Evolutionary conservation across 1,284 basidiomycete genomes (phyloP).

Genomic region (Apiotrichum brassicae): DNA sequence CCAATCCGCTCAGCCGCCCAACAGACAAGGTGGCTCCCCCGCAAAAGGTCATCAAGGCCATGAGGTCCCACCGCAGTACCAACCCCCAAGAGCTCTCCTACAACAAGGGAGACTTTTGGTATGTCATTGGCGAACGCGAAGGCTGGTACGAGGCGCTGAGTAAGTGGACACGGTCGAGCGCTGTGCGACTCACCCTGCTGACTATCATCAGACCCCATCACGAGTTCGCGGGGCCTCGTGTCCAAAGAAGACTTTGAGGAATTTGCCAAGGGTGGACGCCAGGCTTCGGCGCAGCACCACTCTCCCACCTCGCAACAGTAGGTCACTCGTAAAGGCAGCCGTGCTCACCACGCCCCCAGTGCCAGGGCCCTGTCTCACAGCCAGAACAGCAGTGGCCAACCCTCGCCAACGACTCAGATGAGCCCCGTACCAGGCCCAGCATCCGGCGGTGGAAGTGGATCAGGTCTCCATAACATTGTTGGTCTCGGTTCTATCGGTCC

Average conservation of each 20-base stretch:
- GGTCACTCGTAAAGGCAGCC: not conserved
- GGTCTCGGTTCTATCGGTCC: not conserved
- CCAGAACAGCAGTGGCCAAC: slow-evolving; percentile 1
- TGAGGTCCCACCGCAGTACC: slow-evolving; percentile 61
- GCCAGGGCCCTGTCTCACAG: slow-evolving; percentile 1
- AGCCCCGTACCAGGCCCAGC: too few species aligned
- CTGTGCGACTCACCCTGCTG: slow-evolving; percentile 51
- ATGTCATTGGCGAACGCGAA: slow-evolving; percentile 70
- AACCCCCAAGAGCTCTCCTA: slow-evolving; percentile 86
- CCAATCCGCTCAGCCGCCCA: slow-evolving; percentile 60
- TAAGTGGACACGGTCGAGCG: slow-evolving; percentile 58
- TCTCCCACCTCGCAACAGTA: slow-evolving; percentile 1
- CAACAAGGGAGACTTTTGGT: slow-evolving; percentile 93
- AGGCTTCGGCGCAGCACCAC: not conserved
- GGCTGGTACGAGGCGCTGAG: slow-evolving; percentile 77
- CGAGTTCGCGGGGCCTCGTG: slow-evolving; percentile 84
- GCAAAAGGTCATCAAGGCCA: slow-evolving; percentile 90
- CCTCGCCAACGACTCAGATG: not conserved
- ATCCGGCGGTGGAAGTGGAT: not conserved
- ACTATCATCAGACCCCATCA: slow-evolving; percentile 61
- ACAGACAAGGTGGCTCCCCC: slow-evolving; percentile 69
- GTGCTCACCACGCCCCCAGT: not conserved
- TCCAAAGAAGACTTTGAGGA: slow-evolving; percentile 81
- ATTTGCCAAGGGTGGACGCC: slow-evolving; percentile 62
- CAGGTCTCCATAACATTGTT: not conserved